Evolutionary conservation across 192 early-diverging fungal species (phyloP), one percentile per base, ranked within the genome.

Genomic region (Phlyctochytrium bullatum): DNA sequence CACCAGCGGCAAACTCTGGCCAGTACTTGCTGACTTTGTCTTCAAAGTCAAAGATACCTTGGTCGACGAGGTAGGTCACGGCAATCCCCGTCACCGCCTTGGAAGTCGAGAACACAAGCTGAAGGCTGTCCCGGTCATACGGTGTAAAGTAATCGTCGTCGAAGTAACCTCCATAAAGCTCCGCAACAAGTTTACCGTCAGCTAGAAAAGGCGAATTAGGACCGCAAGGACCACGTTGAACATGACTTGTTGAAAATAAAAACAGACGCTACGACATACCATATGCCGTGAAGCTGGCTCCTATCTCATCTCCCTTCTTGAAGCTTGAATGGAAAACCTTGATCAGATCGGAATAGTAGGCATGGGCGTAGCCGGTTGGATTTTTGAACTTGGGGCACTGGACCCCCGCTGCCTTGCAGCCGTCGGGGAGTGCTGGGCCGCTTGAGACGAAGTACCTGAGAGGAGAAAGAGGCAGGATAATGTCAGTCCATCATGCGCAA

Each of bases 1-100:
- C 83, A 17, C 87, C 86, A 52, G 76, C 76, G 2, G 80, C 89
- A 71, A 91, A 91, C 65, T 90, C 88, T 1, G 90, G 89, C 90
- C 90, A 91, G 65, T 86, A 82, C 6, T 80, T 69, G 1, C 77
- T 60, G 33, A 91, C 77, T 29, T 61, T 71, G 36, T 76, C 74
- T 29, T 75, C 62, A 59, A 86, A 89, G 20, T 66, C 33, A 1
- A 91, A 27, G 17, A 77, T 30, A 23, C 82, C 83, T 61, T 81
- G 63, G 51, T 85, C 80, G 20, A 91, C 82, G 34, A 90, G 50
- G 53, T 81, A 67, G 16, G 83, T 75, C 29, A 90, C 69, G 1
- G 90, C 79, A 27, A 88, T 80, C 17, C 68, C 68, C 32, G 69
- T 68, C 65, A 91, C 74, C 14, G 67, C 75, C 69, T 90, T 90